Evolutionary conservation across 768 basidiomycete species (phyloP).

Genomic region (Boletus reticuloceps): DNA sequence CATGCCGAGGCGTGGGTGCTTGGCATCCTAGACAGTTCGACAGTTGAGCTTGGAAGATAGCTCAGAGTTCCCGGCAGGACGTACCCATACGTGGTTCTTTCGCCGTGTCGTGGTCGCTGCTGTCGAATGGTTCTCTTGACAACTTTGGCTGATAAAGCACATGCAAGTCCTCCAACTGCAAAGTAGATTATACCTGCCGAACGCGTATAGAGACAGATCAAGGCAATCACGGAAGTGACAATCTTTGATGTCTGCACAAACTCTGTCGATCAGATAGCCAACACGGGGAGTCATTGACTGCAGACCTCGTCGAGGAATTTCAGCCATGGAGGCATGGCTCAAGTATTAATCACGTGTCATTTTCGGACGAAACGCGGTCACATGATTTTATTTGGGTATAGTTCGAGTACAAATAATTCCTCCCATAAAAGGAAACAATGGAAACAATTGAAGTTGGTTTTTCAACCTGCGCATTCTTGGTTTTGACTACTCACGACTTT

Average conservation of each 20-base stretch:
- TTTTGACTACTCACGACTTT: not conserved
- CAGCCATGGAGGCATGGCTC: constrained; percentile 24
- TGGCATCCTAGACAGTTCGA: constrained; percentile 62
- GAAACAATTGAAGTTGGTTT: constrained; percentile 28
- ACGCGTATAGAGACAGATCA: constrained; percentile 53
- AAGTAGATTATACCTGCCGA: constrained; percentile 65
- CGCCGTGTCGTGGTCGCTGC: constrained; percentile 49
- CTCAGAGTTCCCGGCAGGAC: constrained; percentile 12
- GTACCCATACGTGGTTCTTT: constrained; percentile 68
- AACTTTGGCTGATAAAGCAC: constrained; percentile 56
- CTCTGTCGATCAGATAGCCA: not conserved
- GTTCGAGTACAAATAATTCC: constrained; percentile 28
- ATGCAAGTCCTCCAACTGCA: constrained; percentile 52
- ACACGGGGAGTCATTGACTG: not conserved
- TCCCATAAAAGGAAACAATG: constrained; percentile 21
- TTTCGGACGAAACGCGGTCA: constrained; percentile 28
- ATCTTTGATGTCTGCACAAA: constrained; percentile 53
- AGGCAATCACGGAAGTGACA: constrained; percentile 51
- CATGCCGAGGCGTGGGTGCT: constrained; percentile 77
- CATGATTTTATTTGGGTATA: constrained; percentile 31
- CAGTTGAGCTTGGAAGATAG: not conserved
- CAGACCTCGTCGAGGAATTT: constrained; percentile 33
- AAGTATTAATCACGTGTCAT: constrained; percentile 4
- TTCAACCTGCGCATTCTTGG: constrained; percentile 26
- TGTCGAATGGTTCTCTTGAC: constrained; percentile 63